phyloP scores from a whole-genome alignment of 331 rosid genomes.

The Spiraea crenata region DNA sequence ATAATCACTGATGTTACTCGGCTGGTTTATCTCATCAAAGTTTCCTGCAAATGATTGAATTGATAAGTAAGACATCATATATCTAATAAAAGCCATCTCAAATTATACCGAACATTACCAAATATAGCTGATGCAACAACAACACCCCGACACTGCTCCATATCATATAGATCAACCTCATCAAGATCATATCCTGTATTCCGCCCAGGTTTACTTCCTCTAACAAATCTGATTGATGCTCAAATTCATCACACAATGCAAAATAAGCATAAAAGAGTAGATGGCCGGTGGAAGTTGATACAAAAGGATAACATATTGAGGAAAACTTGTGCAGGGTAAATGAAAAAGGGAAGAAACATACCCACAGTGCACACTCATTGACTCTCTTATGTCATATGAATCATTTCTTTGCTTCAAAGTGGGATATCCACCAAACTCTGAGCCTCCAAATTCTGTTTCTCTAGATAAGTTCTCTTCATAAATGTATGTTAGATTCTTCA shows the following conservation, averaged over 20 bases:
- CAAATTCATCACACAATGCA: conserved; percentile 28
- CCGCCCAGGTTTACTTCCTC: conserved; percentile 75
- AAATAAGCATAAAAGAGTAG: conserved; percentile 25
- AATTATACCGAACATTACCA: conserved; percentile 47
- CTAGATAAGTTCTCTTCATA: conserved; percentile 65
- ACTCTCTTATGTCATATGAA: conserved; percentile 66
- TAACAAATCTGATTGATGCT: conserved; percentile 60
- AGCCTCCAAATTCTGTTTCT: conserved; percentile 81
- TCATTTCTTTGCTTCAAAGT: conserved; percentile 71
- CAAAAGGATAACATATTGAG: neutral
- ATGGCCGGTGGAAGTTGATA: neutral
- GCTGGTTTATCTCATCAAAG: conserved; percentile 86
- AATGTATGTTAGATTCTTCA: conserved; percentile 61
- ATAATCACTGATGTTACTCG: conserved; percentile 57
- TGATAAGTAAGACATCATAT: conserved; percentile 29
- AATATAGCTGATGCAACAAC: conserved; percentile 93
- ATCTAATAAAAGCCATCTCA: conserved; percentile 15
- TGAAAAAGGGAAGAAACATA: conserved; percentile 36
- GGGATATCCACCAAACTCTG: conserved; percentile 95
- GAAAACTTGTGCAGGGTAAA: conserved; percentile 13
- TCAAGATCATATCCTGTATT: conserved; percentile 84
- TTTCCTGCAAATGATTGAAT: conserved; percentile 50
- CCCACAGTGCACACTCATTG: conserved; percentile 92
- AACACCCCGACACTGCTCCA: conserved; percentile 83
- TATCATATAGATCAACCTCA: conserved; percentile 63